Evolutionary conservation across 495 filamentous ascomycete genomes (phyloP).

Genomic region (Aspergillus incahuasiensis): DNA sequence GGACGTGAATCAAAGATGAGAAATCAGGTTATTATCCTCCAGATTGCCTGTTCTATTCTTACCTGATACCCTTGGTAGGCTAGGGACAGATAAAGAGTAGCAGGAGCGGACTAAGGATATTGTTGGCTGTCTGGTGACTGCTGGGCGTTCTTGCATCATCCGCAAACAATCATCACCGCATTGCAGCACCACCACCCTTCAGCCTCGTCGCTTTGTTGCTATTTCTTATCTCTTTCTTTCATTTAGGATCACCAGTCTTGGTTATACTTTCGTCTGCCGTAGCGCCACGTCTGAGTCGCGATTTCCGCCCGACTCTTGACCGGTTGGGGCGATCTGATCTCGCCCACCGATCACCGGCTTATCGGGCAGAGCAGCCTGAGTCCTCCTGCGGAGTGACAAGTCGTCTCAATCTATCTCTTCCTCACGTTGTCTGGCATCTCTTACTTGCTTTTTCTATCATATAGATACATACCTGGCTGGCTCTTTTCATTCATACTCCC

Average conservation of each 20-base stretch:
- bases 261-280: background rate
- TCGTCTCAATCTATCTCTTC: background rate
- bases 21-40: background rate
- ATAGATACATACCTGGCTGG: background rate
- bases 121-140: conserved; percentile 8
- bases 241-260: background rate
- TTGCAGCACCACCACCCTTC: background rate
- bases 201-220: conserved; percentile 1
- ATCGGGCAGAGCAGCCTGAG: background rate
- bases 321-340: conserved; percentile 1
- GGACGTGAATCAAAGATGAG: background rate
- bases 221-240: background rate
- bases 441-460: conserved; percentile 3
- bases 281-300: background rate
- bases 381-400: background rate
- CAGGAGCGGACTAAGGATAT: background rate
- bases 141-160: conserved; percentile 10
- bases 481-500: background rate
- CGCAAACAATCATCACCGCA: conserved; percentile 7
- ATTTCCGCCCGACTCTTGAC: conserved; percentile 5
- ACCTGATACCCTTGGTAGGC: background rate
- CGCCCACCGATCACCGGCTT: conserved; percentile 5
- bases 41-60: background rate
- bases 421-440: background rate
- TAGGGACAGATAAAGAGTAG: background rate